A percentile compares a stretch with the other conserved stretches of the same genome.
phyloP scores from a whole-genome alignment of 2,329 filamentous ascomycete genomes.

The Fusarium staphyleae region DNA sequence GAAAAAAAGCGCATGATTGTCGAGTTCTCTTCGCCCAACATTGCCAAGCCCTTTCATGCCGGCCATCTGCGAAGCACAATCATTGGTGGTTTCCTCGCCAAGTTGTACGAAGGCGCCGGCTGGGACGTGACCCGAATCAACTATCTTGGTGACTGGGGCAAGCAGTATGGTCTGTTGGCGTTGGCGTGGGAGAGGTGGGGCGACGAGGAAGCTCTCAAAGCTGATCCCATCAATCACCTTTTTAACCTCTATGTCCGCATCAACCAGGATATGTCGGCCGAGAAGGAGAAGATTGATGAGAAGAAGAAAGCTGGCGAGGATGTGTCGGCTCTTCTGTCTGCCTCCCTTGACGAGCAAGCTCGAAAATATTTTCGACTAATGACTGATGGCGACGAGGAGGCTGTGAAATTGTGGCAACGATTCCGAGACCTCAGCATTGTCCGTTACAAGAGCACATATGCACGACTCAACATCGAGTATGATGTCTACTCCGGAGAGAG shows the following conservation, averaged over 20 bases:
- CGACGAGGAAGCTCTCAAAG: constrained; percentile 71
- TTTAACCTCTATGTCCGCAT: constrained; percentile 85
- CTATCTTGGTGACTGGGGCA: constrained; percentile 46
- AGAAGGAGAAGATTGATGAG: constrained; percentile 70
- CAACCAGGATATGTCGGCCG: constrained; percentile 69
- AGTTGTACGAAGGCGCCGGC: constrained; percentile 72
- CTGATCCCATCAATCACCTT: constrained; percentile 81
- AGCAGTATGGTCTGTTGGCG: constrained; percentile 52
- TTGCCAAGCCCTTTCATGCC: constrained; percentile 84
- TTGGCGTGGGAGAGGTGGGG: constrained; percentile 79
- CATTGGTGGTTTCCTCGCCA: constrained; percentile 78
- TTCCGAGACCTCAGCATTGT: constrained; percentile 73
- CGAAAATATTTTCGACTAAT: constrained; percentile 75
- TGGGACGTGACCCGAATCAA: constrained; percentile 80
- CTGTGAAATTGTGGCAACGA: constrained; percentile 68
- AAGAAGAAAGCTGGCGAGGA: constrained; percentile 62
- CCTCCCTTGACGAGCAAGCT: constrained; percentile 75
- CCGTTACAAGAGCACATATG: constrained; percentile 72
- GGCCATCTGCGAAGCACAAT: constrained; percentile 81
- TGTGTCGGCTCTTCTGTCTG: constrained; percentile 55
- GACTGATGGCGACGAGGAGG: constrained; percentile 69
- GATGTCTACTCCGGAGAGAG: constrained; percentile 77
- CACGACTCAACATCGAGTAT: constrained; percentile 73
- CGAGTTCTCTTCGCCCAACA: constrained; percentile 87
- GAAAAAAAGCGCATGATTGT: constrained; percentile 74